Evolutionary conservation across 2,329 filamentous ascomycete genomes (phyloP).

Genomic region (Clonostachys rhizophaga): DNA sequence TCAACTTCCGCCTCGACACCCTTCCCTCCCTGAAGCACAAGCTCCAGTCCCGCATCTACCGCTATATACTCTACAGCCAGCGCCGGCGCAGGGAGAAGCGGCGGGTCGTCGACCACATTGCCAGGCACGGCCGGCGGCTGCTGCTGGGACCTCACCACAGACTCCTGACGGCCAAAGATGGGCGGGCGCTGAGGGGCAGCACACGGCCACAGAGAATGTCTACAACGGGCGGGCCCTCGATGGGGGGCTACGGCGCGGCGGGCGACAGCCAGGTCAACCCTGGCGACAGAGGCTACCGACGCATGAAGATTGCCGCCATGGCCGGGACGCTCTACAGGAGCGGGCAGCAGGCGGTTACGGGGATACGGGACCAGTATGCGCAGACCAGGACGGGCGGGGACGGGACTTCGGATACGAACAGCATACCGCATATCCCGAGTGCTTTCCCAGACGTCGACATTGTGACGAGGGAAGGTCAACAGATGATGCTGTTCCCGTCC

Average conservation of each 20-base stretch:
- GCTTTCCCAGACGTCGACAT: conserved; percentile 85
- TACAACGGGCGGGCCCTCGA: conserved; percentile 7
- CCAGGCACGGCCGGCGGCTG: conserved; percentile 36
- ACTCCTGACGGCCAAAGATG: conserved; percentile 13
- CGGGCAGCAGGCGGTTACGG: conserved; percentile 51
- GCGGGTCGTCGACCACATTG: conserved; percentile 36
- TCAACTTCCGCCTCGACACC: conserved; percentile 69
- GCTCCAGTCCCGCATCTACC: conserved; percentile 73
- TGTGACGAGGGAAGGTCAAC: conserved; percentile 73
- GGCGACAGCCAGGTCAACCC: conserved; percentile 3
- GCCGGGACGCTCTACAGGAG: conserved; percentile 53
- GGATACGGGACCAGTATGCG: conserved; percentile 54
- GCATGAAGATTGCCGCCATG: conserved; percentile 70
- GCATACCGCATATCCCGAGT: conserved; percentile 54
- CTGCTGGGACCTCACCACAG: conserved; percentile 29
- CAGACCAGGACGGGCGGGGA: conserved; percentile 37
- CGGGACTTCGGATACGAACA: conserved; percentile 15
- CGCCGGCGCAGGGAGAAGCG: conserved; percentile 43
- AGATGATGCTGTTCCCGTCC: conserved; percentile 93
- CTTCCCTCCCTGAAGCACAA: conserved; percentile 66
- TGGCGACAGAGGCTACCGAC: conserved; percentile 63
- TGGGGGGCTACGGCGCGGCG: conserved; percentile 16
- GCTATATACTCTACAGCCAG: conserved; percentile 64
- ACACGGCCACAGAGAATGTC: conserved; percentile 12
- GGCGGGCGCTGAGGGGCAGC: conserved; percentile 19